A percentile compares a stretch with the other conserved stretches of the same genome.
Conservation (phyloP, 768 basidiomycete species). For the Nidularia sp. region DNA sequence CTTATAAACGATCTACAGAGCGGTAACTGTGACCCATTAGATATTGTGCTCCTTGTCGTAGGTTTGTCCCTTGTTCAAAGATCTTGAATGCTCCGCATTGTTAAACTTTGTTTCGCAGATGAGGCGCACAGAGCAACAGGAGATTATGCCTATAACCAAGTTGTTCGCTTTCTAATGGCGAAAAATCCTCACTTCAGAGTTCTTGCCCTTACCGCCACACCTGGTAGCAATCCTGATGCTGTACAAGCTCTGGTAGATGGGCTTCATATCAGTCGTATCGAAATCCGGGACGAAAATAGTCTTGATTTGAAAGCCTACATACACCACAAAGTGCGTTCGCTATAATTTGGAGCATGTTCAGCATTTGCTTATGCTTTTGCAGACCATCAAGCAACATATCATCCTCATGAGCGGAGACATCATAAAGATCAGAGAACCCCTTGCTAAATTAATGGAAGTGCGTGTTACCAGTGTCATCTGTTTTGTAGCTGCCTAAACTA, state of each 20-base stretch:
- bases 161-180: slow-evolving; percentile 86
- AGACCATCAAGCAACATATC: slow-evolving; percentile 77
- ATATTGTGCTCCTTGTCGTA: slow-evolving; percentile 85
- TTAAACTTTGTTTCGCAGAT: slow-evolving; percentile 40
- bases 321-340: slow-evolving; percentile 67
- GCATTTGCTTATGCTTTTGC: not conserved
- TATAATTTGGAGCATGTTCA: not conserved
- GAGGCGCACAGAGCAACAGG: slow-evolving; percentile 95
- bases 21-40: slow-evolving; percentile 69
- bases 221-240: slow-evolving; percentile 80
- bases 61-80: slow-evolving; percentile 39
- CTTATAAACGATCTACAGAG: slow-evolving; percentile 79
- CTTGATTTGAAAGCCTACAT: slow-evolving; percentile 84
- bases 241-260: slow-evolving; percentile 90
- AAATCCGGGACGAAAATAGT: slow-evolving; percentile 89
- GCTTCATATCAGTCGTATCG: slow-evolving; percentile 91
- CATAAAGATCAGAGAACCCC: slow-evolving; percentile 56
- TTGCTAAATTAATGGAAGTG: slow-evolving; percentile 75
- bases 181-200: slow-evolving; percentile 93
- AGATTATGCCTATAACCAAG: slow-evolving; percentile 87
- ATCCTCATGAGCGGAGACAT: slow-evolving; percentile 72
- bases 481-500: slow-evolving; percentile 1
- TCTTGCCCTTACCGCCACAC: slow-evolving; percentile 93
- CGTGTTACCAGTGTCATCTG: slow-evolving; percentile 11
- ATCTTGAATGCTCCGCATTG: not conserved